A percentile compares a stretch with the other conserved stretches of the same genome.
Conservation (phyloP, 306 rosid genomes). For the Hippophae gyantsensis region DNA sequence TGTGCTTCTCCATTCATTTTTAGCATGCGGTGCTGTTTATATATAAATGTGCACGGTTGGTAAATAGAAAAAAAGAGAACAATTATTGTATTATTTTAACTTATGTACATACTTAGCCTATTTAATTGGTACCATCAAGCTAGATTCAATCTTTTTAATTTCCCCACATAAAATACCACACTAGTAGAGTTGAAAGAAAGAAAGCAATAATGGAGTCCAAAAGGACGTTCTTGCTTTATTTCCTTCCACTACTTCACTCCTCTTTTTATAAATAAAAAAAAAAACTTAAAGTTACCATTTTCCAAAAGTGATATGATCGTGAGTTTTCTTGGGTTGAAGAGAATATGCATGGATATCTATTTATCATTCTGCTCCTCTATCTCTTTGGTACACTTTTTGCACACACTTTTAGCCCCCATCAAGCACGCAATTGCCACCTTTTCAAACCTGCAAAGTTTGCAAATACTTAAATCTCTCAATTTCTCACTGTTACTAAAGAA, state of each 20-base stretch:
- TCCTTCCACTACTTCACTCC: conserved; percentile 43
- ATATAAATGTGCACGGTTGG: no score
- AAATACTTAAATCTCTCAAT: conserved; percentile 27
- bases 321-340: conserved; percentile 56
- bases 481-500: conserved; percentile 19
- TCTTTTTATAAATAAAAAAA: conserved; percentile 27
- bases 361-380: conserved; percentile 16
- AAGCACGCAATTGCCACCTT: conserved; percentile 45
- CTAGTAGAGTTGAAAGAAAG: conserved; percentile 27
- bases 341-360: conserved; percentile 67
- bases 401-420: conserved; percentile 41
- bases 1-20: no score
- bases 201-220: conserved; percentile 60
- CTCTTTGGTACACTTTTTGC: neutral
- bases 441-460: conserved; percentile 46
- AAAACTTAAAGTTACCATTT: conserved; percentile 35
- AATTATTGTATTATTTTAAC: no score
- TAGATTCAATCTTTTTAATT: conserved; percentile 1
- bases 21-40: no score
- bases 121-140: no score
- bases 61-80: no score
- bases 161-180: conserved; percentile 20
- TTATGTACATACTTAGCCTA: no score
- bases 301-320: conserved; percentile 23
- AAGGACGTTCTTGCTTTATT: conserved; percentile 45